phyloP scores from a whole-genome alignment of 164 flowering plant genomes.

The Magnolia changhungtana region DNA sequence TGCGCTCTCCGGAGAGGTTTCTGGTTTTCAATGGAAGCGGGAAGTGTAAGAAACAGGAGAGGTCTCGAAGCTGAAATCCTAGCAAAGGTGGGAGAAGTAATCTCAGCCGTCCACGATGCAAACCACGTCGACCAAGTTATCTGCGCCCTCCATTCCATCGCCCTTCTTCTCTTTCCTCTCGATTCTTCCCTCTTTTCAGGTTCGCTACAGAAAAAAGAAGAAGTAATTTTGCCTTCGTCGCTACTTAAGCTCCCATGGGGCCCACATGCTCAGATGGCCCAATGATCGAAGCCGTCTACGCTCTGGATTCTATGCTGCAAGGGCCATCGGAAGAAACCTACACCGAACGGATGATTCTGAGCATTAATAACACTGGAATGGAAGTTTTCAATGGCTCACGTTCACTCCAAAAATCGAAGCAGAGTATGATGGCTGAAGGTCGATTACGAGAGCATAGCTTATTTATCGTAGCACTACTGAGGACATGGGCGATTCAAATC shows the following conservation, averaged over 20 bases:
- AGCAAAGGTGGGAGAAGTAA: conserved; percentile 52
- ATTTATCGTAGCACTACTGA: too few species aligned
- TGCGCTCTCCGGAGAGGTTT: too few species aligned
- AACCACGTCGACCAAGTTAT: conserved; percentile 70
- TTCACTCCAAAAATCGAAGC: neutral
- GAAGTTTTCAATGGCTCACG: neutral
- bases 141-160: conserved; percentile 71
- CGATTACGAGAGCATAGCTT: too few species aligned
- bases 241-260: neutral
- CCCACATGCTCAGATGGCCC: too few species aligned
- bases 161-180: conserved; percentile 62
- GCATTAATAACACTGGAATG: neutral
- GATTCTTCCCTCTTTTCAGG: conserved; percentile 66
- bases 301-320: neutral
- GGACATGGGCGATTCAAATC: too few species aligned
- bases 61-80: conserved; percentile 34
- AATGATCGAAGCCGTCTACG: too few species aligned
- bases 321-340: too few species aligned
- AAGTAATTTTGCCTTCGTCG: neutral
- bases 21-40: neutral
- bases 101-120: conserved; percentile 44
- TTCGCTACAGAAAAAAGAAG: conserved; percentile 11
- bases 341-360: neutral
- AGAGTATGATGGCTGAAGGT: neutral
- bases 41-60: conserved; percentile 1